Base-by-base conservation (phyloP, 345 rosid species). In the Brassica rapa region DNA sequence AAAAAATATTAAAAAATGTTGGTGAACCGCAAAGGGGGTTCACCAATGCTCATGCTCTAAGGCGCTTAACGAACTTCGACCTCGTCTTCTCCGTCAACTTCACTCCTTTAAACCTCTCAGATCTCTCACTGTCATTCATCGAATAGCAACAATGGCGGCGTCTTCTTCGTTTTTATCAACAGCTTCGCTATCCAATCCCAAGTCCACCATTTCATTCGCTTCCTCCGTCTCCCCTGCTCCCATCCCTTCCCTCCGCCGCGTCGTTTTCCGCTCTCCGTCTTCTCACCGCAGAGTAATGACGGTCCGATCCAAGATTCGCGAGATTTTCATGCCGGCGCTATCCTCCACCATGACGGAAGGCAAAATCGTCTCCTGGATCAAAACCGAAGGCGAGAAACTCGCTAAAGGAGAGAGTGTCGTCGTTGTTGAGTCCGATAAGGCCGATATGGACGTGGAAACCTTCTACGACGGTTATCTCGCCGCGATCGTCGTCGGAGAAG, bases 301-400 rank as follows among this genome's bases (percentile, higher is more conserved):
- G 6, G 88, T 94, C 51, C 87, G 88, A 33, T 83, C 97, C 35
- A 94, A 92, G 92, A 89, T 94, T 83, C 87, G 98, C 16, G 98
- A 94, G 82, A 94, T 94, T 74, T 94, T 94, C 86, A 94, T 94
- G 98, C 98, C 98, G 5, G 96, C 98, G 5, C 95, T 94, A 68
- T 92, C 98, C 72, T 94, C 98, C 75, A 92, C 98, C 73, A 94
- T 94, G 98, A 92, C 97, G n/a, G 98, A 94, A 84, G 98, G 97
- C 57, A 94, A 94, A 84, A 94, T 94, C 84, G 98, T 92, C 35
- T 94, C 97, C 6, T 94, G 98, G 98, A 83, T 89, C 82, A 94
- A 88, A 86, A 90, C 97, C 43, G 97, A 94, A 76, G 97, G 97
- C 29, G 97, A 94, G 78, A 85, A 87, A 63, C 92, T 94, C 51